Evolutionary conservation across 805 yeast species (phyloP), one percentile per base, ranked within the genome.

Genomic region (Candida sithepensis): DNA sequence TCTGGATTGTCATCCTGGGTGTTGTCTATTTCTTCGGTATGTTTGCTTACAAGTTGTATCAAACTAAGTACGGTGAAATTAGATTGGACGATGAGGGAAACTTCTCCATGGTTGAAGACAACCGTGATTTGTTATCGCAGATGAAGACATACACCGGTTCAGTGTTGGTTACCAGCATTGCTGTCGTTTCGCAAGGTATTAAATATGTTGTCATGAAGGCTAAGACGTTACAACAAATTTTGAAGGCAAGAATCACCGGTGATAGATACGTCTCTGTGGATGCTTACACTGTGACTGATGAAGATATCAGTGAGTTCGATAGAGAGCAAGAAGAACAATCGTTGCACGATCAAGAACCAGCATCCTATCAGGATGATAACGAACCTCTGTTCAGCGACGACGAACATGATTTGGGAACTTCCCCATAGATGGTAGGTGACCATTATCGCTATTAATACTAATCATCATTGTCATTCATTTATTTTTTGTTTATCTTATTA

Each of bases 11-110:
- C 79, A 79, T 78, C 75, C 83, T 53, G 68, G 84, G 58, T 73
- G 77, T 59, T 80, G 82, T 42, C 23, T 41, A 44, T 1, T 50
- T 52, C 38, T 26, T 45, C 79, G 86, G 3, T 71, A 77, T 61
- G 65, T 53, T 58, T 23, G 48, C 41, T 9, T 56, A 53, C 53
- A 50, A 50, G n/a, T 41, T 51, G 39, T 58, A 56, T 46, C 51
- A 54, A 21, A 47, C 74, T 41, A 74, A 82, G 52, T 81, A 84
- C 61, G 96, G 96, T 18, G 92, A 84, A 61, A 89, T 89, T 52
- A 73, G 91, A 50, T 73, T 89, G 43, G 94, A 87, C 37, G 88
- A 81, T 22, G 88, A 81, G 12, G 85, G 76, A 50, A 53, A 49
- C 28, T 50, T 61, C 39, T 56, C 53, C 14, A 49, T 63, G 42